Conservation (phyloP, 2,329 filamentous ascomycete species). For the Pseudogymnoascus sp. region DNA sequence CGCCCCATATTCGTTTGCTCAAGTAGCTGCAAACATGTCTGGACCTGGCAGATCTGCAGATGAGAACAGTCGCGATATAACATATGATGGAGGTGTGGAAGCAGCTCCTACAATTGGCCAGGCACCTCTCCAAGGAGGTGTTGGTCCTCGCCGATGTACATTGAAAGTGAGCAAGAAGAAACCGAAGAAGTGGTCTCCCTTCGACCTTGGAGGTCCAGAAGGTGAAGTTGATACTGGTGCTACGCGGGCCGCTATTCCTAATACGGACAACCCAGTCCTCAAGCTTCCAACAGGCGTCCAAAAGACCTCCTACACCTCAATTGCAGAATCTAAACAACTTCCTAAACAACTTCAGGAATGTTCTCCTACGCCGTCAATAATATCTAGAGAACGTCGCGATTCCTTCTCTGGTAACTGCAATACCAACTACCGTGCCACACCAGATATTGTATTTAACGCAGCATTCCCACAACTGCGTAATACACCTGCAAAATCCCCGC, state of each 20-base stretch:
- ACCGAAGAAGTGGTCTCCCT: constrained; percentile 1
- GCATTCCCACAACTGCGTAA: background rate
- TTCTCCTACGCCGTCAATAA: background rate
- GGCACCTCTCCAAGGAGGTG: background rate
- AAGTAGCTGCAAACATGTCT: background rate
- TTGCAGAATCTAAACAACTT: background rate
- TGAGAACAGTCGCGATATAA: background rate
- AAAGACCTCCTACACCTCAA: background rate
- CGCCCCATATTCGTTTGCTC: background rate
- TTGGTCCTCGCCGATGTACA: background rate
- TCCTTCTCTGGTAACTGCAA: background rate
- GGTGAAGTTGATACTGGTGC: constrained; percentile 1
- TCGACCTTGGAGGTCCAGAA: background rate
- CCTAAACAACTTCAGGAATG: background rate
- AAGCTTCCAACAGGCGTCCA: background rate
- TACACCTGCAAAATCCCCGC: background rate
- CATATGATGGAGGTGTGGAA: background rate
- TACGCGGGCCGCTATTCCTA: background rate
- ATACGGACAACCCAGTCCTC: background rate
- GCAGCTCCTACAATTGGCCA: background rate
- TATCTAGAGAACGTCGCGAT: background rate
- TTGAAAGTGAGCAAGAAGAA: background rate
- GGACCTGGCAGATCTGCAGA: background rate
- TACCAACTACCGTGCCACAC: background rate
- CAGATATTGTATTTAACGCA: constrained; percentile 5